Evolutionary conservation across 2,329 filamentous ascomycete species (phyloP), one percentile per base, ranked within the genome.

Genomic region (Aspergillus chevalieri): DNA sequence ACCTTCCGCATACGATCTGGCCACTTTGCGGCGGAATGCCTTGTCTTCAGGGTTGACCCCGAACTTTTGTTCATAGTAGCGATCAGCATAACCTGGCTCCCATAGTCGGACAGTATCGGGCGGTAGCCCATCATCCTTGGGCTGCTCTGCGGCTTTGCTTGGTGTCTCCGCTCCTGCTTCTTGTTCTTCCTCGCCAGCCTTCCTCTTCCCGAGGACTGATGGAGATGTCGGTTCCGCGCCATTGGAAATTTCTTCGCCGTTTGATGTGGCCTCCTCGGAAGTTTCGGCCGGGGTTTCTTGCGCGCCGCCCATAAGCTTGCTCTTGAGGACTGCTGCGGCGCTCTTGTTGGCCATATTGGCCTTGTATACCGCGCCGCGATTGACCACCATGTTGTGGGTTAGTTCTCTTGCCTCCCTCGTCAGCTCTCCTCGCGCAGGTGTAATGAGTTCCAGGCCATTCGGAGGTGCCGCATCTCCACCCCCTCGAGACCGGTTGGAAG

Each of bases 51-150:
- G 84, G 51, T 87, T 84, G 43, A 89, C 89, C 45, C 89, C 79
- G 64, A 98, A 98, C 67, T 98, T 98, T 67, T 95, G 89, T 66
- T 95, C 86, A 65, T 98, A 98, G 69, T 98, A 98, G 43, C 93
- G 82, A 70, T 96, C 92, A 46, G 86, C 85, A 66, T 98, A 98
- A 6, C 93, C 93, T 47, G 91, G 85, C 65, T 98, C 93, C 93
- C 93, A 98, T 10, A 98, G 76, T 51, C 86, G 83, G 47, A 98
- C 87, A 15, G 85, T 89, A 64, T 98, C 93, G 52, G 83, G 77
- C 2, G 86, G 82, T 15, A 80, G 79, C 38, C 84, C 85, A 48
- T 86, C 83, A 10, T 75, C 71, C 17, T 79, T 71, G 67, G 12
- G 76, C 75, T 44, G 76, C 75, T 44, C 71, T 71, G 30, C 77